Percentiles rank a stretch among this genome's conserved stretches.
phyloP scores from a whole-genome alignment of 139 green algal species.

The Trebouxia sp. region DNA sequence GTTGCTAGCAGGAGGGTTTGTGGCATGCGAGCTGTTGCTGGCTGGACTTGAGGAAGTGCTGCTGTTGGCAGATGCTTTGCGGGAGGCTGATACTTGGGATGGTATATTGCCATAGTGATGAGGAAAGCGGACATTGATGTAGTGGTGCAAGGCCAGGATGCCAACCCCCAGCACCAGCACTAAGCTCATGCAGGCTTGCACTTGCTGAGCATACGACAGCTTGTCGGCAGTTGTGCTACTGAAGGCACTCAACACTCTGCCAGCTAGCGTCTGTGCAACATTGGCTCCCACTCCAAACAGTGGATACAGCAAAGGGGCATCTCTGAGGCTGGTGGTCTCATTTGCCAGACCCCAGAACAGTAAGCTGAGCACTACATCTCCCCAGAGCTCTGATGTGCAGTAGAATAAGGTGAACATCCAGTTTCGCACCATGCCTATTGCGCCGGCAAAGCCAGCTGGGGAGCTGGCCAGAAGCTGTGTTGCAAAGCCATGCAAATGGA shows the following conservation, averaged over 20 bases:
- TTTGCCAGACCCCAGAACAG: constrained; percentile 96
- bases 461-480: not conserved
- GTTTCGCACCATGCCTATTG: constrained; percentile 82
- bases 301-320: constrained; percentile 91
- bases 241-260: constrained; percentile 42
- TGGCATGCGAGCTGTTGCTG: too few species aligned
- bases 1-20: too few species aligned
- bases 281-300: constrained; percentile 97
- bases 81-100: not conserved
- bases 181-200: constrained; percentile 45
- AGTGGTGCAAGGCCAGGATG: constrained; percentile 50
- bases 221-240: constrained; percentile 7
- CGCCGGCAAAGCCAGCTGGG: constrained; percentile 22
- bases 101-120: constrained; percentile 31
- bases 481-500: constrained; percentile 68
- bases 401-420: constrained; percentile 98
- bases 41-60: not conserved
- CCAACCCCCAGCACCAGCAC: constrained; percentile 32
- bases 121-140: constrained; percentile 49
- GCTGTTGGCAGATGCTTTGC: not conserved
- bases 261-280: constrained; percentile 74
- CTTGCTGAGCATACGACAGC: constrained; percentile 34
- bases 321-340: constrained; percentile 86
- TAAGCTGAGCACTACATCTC: constrained; percentile 87
- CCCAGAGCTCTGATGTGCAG: constrained; percentile 85